Percentiles rank a stretch among this genome's conserved stretches.
These are phyloP conservation scores for Fusarium fujikuroi DNA, from an alignment of 2,329 filamentous ascomycete genomes.

Conservation along the genomic window DNA sequence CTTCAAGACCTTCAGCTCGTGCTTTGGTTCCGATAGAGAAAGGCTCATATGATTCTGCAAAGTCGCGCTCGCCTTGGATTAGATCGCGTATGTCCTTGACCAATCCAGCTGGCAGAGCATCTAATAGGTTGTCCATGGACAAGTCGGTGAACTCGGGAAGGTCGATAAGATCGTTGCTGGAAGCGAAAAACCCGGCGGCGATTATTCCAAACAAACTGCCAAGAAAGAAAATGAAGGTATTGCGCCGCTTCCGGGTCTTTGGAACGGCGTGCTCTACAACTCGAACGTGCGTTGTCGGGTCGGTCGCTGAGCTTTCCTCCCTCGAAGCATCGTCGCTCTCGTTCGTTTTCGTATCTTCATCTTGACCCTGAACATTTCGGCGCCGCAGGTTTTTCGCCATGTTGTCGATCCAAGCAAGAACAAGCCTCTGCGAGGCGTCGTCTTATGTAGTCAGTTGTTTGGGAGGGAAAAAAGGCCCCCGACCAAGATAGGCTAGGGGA, in stretches of 20 bases:
- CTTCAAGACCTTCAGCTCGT: conserved; percentile 80
- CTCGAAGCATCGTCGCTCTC: conserved; percentile 38
- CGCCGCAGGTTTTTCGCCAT: conserved; percentile 52
- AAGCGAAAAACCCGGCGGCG: conserved; percentile 89
- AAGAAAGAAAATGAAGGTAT: conserved; percentile 84
- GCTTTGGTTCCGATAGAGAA: conserved; percentile 91
- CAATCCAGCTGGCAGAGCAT: conserved; percentile 87
- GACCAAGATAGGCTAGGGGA: not conserved
- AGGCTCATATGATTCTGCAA: conserved; percentile 87
- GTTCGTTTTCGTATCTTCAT: conserved; percentile 31
- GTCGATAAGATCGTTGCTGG: conserved; percentile 88
- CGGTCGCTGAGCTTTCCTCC: conserved; percentile 44
- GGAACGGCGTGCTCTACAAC: conserved; percentile 55
- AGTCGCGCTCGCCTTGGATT: conserved; percentile 85
- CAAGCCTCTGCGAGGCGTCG: conserved; percentile 36
- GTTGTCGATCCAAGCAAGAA: conserved; percentile 10
- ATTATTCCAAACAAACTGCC: conserved; percentile 91
- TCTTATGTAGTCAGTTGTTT: conserved; percentile 16
- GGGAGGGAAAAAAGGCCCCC: not conserved
- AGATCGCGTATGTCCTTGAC: conserved; percentile 87
- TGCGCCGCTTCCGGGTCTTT: conserved; percentile 75
- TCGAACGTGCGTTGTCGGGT: conserved; percentile 52
- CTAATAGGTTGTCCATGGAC: conserved; percentile 86
- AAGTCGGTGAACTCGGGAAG: conserved; percentile 76
- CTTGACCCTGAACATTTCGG: conserved; percentile 41